Percentiles rank a stretch among this genome's conserved stretches.
Conservation (phyloP, 805 yeast species). For the Spathaspora sp. region DNA sequence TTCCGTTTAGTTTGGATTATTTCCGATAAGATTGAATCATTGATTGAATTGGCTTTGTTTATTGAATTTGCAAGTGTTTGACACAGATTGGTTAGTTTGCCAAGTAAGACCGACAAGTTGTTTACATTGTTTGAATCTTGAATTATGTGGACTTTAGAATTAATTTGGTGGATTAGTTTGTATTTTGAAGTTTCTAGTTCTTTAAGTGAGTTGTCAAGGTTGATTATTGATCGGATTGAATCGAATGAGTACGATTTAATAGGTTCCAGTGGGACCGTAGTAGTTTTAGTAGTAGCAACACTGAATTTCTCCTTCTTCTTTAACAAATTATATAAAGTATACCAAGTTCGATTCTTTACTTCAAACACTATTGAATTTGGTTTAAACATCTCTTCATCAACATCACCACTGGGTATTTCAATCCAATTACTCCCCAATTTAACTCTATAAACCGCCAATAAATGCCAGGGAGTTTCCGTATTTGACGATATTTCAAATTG, state of each 20-base stretch:
- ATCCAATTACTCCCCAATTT: conserved; percentile 12
- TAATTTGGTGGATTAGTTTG: conserved; percentile 18
- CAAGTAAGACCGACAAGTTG: not conserved
- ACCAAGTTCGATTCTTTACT: conserved; percentile 15
- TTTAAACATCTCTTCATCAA: conserved; percentile 10
- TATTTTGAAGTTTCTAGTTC: conserved; percentile 26
- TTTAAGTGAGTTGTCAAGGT: conserved; percentile 20
- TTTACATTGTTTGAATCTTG: conserved; percentile 1
- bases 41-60: conserved; percentile 16
- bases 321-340: conserved; percentile 12
- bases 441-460: conserved; percentile 14
- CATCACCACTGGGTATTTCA: conserved; percentile 2
- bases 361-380: conserved; percentile 19
- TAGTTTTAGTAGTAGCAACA: not conserved
- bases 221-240: conserved; percentile 22
- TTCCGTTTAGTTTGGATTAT: conserved; percentile 19
- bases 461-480: conserved; percentile 15
- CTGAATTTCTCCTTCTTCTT: not conserved
- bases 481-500: not conserved
- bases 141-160: conserved; percentile 5
- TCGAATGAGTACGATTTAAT: conserved; percentile 25
- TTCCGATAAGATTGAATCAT: conserved; percentile 21
- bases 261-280: not conserved
- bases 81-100: conserved; percentile 7
- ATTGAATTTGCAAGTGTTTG: conserved; percentile 13